Evolutionary conservation across 768 basidiomycete genomes (phyloP), one percentile per base, ranked within the genome.

Genomic region (Mycena rebaudengoi): DNA sequence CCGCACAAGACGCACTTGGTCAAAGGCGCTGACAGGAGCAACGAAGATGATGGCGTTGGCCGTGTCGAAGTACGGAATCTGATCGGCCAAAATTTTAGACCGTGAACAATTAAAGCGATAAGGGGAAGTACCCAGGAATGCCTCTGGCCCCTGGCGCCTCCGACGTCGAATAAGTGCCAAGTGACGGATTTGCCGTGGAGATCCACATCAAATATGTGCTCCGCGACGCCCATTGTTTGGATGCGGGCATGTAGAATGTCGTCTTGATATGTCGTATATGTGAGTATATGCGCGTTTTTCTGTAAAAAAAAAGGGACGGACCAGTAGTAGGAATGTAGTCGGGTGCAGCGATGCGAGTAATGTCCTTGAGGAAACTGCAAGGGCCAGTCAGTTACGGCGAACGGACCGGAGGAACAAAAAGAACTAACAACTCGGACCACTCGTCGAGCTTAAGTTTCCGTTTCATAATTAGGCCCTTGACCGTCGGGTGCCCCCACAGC

Each of bases 231-330:
- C 89, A 95, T 93, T 7, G 93, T 95, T 72, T 94, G 94, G 54
- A 95, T 91, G 33, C 93, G 90, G n/a, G 92, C 92, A 71, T 93
- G 92, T 18, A 95, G 81, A 58, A 95, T 93, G 71, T 95, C 93
- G 74, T 95, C 93, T 92, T 63, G 23, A 8, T 33, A 54, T 43
- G 49, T 21, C 66, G 25, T 65, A 70, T 44, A 48, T 60, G 60
- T 78, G 56, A 75, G 67, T 72, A 74, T 75, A 77, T 76, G 74
- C 71, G 69, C 35, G 39, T 28, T 56, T 59, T 44, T 57, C 46
- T 32, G 44, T 18, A 7, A 29, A 6, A 58, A 56, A 41, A 55
- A 40, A 28, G 32, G 16, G 16, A 63, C 77, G 39, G 73, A 91
- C 92, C 92, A 39, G 87, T 92, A 3, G 88, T 88, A 26, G 93